Evolutionary conservation across 2,329 filamentous ascomycete species (phyloP).

Genomic region (Aureobasidium sp.): DNA sequence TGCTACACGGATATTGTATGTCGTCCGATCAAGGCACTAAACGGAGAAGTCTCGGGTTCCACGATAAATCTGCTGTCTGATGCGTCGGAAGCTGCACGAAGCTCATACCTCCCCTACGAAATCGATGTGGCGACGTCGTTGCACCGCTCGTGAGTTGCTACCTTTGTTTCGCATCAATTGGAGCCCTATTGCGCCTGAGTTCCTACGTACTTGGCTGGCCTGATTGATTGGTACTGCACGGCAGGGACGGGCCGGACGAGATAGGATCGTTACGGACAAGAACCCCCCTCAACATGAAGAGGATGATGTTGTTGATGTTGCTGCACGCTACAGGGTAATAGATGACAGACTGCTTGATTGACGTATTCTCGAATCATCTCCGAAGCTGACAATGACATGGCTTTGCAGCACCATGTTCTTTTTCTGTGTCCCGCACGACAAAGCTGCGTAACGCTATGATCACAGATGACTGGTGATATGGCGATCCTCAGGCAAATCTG

Average conservation of each 20-base stretch:
- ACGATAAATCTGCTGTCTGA: not conserved
- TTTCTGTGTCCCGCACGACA: not conserved
- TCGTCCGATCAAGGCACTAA: not conserved
- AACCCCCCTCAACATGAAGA: not conserved
- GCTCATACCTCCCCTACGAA: not conserved
- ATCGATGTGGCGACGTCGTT: not conserved
- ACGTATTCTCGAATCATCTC: not conserved
- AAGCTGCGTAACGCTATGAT: not conserved
- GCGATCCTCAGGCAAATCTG: conserved; percentile 1
- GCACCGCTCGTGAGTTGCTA: not conserved
- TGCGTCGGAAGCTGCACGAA: not conserved
- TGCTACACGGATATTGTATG: not conserved
- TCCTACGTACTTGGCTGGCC: not conserved
- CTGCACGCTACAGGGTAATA: too few relatives aligned
- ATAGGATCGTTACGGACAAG: not conserved
- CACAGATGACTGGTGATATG: not conserved
- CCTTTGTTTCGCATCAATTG: not conserved
- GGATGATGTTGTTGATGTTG: not conserved
- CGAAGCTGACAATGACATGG: not conserved
- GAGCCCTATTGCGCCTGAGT: not conserved
- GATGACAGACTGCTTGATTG: not conserved
- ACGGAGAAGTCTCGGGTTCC: not conserved
- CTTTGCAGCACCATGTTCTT: not conserved
- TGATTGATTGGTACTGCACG: not conserved
- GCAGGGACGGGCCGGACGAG: not conserved